A percentile compares a stretch with the other conserved stretches of the same genome.
These are phyloP conservation scores for Colletotrichum eleusines DNA, from an alignment of 2,329 filamentous ascomycete species.

Conservation along the genomic window DNA sequence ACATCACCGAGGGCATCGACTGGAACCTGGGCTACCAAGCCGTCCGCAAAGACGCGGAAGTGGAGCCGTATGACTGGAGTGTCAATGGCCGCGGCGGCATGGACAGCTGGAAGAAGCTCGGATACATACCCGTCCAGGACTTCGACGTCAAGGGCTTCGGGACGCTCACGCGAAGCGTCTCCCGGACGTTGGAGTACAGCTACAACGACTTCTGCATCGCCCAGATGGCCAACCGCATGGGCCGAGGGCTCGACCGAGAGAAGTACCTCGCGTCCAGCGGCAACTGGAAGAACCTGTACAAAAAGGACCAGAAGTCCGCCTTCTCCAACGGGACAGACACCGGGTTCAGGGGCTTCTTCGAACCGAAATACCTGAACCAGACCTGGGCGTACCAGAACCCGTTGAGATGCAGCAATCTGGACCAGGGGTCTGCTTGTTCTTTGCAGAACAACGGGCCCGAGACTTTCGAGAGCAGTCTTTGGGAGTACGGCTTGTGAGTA, in stretches of 20 bases:
- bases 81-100: conserved; percentile 78
- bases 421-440: conserved; percentile 68
- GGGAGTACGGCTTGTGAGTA: conserved; percentile 78
- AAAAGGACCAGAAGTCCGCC: conserved; percentile 66
- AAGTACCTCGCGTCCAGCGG: conserved; percentile 70
- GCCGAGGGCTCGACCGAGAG: conserved; percentile 65
- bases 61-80: conserved; percentile 77
- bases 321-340: conserved; percentile 68
- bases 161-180: conserved; percentile 77
- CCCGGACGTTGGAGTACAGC: conserved; percentile 80
- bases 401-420: conserved; percentile 68
- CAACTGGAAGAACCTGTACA: conserved; percentile 78
- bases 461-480: conserved; percentile 78
- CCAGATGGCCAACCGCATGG: conserved; percentile 69
- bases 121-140: conserved; percentile 79
- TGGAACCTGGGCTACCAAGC: conserved; percentile 79
- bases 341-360: conserved; percentile 77
- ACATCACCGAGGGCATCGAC: conserved; percentile 69
- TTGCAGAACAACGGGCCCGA: conserved; percentile 72
- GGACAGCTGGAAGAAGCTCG: conserved; percentile 76
- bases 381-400: conserved; percentile 79
- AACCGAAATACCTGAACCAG: conserved; percentile 74
- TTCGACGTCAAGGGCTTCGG: conserved; percentile 76
- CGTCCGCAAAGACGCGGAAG: conserved; percentile 78
- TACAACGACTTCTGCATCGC: conserved; percentile 82